These are phyloP conservation scores for Tulasnella sp. DNA, from an alignment of 768 basidiomycete genomes.

Conservation along the genomic window DNA sequence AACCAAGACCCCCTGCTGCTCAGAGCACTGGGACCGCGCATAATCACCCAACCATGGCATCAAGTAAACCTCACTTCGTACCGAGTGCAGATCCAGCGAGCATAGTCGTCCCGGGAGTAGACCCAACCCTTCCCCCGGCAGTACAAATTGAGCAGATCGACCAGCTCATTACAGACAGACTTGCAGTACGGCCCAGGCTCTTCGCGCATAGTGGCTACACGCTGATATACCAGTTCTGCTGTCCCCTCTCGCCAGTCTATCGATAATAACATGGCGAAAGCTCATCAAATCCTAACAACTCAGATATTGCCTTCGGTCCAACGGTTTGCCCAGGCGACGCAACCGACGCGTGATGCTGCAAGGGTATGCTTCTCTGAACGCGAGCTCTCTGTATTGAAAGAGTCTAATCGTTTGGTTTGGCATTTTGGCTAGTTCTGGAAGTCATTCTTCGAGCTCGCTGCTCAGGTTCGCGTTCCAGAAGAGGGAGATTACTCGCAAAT, in stretches of 20 bases:
- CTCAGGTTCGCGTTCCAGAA: slow-evolving; percentile 76
- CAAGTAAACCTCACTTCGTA: background rate
- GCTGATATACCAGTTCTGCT: background rate
- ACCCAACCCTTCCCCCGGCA: slow-evolving; percentile 59
- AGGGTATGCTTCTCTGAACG: slow-evolving; percentile 50
- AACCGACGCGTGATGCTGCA: slow-evolving; percentile 85
- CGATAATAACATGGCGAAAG: slow-evolving; percentile 88
- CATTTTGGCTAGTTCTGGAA: slow-evolving; percentile 74
- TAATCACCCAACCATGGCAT: background rate
- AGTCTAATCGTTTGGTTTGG: background rate
- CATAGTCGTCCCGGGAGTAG: slow-evolving; percentile 68
- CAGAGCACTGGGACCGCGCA: too few species aligned
- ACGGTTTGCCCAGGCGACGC: slow-evolving; percentile 78
- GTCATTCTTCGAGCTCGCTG: slow-evolving; percentile 92
- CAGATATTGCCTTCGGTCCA: slow-evolving; percentile 85
- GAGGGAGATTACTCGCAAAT: slow-evolving; percentile 60
- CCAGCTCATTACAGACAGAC: slow-evolving; percentile 85
- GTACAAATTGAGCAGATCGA: slow-evolving; percentile 95
- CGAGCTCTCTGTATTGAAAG: background rate
- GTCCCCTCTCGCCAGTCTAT: slow-evolving; percentile 55
- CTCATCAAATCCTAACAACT: slow-evolving; percentile 78
- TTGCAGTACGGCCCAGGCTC: slow-evolving; percentile 55
- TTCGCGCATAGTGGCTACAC: background rate
- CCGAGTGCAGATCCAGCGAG: slow-evolving; percentile 59
- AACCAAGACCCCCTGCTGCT: too few species aligned